Evolutionary conservation across 805 yeast genomes (phyloP).

Genomic region (Yamadazyma olivae): DNA sequence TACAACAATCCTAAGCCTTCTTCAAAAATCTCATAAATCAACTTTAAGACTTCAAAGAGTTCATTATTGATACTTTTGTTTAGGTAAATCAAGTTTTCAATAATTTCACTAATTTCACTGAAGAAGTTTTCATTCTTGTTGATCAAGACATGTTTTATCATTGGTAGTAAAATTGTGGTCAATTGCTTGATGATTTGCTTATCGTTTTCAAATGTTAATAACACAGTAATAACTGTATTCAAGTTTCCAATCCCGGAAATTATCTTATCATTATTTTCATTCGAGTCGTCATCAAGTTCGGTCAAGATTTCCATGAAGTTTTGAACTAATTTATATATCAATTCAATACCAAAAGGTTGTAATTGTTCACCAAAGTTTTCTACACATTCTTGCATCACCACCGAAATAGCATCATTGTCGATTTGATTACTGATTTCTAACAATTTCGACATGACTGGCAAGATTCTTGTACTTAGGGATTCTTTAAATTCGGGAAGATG

Average conservation of each 20-base stretch:
- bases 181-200: constrained; percentile 59
- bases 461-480: constrained; percentile 63
- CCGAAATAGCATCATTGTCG: constrained; percentile 83
- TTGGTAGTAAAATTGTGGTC: constrained; percentile 68
- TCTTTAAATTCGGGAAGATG: constrained; percentile 63
- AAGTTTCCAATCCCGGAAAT: constrained; percentile 80
- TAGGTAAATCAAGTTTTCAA: constrained; percentile 46
- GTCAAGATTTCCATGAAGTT: constrained; percentile 50
- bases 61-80: constrained; percentile 47
- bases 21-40: constrained; percentile 31
- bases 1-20: constrained; percentile 53
- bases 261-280: constrained; percentile 59
- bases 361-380: constrained; percentile 83
- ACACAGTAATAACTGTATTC: constrained; percentile 77
- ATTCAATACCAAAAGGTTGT: constrained; percentile 72
- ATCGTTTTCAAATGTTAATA: constrained; percentile 81
- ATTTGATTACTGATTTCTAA: constrained; percentile 72
- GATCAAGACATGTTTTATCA: constrained; percentile 62
- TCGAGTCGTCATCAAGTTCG: constrained; percentile 21
- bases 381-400: constrained; percentile 94
- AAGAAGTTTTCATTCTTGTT: constrained; percentile 70
- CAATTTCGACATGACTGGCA: constrained; percentile 79
- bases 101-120: constrained; percentile 71
- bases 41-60: constrained; percentile 72
- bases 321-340: constrained; percentile 55